Base-by-base conservation (phyloP, 2,329 filamentous ascomycete genomes). In the Penicillium sp. region DNA sequence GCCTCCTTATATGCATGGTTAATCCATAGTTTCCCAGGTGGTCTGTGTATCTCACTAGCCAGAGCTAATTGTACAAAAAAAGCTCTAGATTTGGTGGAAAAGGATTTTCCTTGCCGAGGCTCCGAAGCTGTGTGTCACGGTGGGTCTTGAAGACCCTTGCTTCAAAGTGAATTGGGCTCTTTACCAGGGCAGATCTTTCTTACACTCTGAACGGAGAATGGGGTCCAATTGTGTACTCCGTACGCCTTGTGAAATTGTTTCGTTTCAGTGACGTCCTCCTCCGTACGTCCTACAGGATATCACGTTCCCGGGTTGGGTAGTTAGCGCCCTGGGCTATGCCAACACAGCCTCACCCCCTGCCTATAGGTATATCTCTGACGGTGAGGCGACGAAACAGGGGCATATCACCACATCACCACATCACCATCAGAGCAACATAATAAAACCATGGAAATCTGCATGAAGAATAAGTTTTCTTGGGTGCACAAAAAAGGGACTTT, bases 31-130 rank as follows among this genome's bases (percentile, higher is more conserved):
- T 5, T 50, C 51, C n/a, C 38, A 31, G 7, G 32, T 50, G 45
- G 50, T 50, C 51, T 50, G 46, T 53, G 45, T 54, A n/a, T 32
- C 11, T 13, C n/a, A 40, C 14, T 34, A 49, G 18, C 36, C 11
- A 53, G 21, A 43, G 22, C 45, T 38, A 43, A 42, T 9, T 21
- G 21, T 34, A 45, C 18, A 38, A 41, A 32, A n/a, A 39, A 29
- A 51, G 24, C 34, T 50, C 16, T 32, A 32, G 27, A 22, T 40
- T 29, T n/a, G 8, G 29, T n/a, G 8, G 29, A 6, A 24, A 49
- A 36, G n/a, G 13, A 48, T 29, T 49, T 27, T 45, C 24, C n/a
- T 18, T 32, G 46, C 51, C 46, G 51, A 50, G 24, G 46, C 34
- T 45, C 40, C 50, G 45, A 43, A 53, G 16, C 18, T 22, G 24